phyloP scores from a whole-genome alignment of 2,329 filamentous ascomycete species.

The Cytospora chrysosperma region DNA sequence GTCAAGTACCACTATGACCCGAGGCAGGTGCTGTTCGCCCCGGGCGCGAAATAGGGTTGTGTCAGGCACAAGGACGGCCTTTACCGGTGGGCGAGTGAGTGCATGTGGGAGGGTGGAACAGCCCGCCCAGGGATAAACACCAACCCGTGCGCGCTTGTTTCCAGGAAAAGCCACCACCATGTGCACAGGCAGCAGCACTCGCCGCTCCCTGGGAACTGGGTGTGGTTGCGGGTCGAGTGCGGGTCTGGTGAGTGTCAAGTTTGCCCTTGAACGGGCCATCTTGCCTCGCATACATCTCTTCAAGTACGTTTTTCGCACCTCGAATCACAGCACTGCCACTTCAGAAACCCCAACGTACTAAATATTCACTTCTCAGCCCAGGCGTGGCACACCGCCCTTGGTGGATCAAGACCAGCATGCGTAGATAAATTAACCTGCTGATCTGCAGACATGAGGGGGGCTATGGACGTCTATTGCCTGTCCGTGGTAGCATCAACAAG shows the following conservation, averaged over 20 bases:
- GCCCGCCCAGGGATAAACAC: not conserved
- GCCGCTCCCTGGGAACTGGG: too few species aligned
- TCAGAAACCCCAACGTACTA: not conserved
- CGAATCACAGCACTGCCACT: not conserved
- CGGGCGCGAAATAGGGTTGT: conserved; percentile 38
- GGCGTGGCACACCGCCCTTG: not conserved
- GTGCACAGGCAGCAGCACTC: too few species aligned
- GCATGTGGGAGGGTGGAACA: not conserved
- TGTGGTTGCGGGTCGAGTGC: too few species aligned
- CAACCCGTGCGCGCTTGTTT: not conserved
- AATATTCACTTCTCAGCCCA: not conserved
- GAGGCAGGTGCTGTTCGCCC: conserved; percentile 56
- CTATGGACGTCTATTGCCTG: conserved; percentile 1
- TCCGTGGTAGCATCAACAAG: not conserved
- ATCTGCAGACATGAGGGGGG: not conserved
- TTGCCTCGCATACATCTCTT: not conserved
- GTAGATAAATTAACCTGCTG: not conserved
- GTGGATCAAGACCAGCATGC: not conserved
- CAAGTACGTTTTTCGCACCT: not conserved
- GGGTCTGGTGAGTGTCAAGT: too few species aligned
- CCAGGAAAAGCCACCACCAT: too few species aligned
- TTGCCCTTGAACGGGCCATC: not conserved
- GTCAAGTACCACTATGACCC: conserved; percentile 68
- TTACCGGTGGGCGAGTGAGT: not conserved
- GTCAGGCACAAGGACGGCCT: not conserved